A percentile compares a stretch with the other conserved stretches of the same genome.
Evolutionary conservation across 2,329 filamentous ascomycete genomes (phyloP).

Genomic region (Scedosporium dehoogii): DNA sequence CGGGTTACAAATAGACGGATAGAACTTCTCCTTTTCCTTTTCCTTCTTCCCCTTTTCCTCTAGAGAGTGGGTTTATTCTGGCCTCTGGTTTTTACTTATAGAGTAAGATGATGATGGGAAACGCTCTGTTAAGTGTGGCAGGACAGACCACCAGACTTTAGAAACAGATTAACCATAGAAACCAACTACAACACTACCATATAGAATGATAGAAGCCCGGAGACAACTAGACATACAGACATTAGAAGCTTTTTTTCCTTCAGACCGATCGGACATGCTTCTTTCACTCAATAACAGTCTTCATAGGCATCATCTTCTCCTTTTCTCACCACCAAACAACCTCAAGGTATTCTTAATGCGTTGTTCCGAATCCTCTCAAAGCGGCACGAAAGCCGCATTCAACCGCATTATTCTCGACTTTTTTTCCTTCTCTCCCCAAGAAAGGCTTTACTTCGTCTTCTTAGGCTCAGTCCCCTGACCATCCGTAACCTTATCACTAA

Average conservation of each 20-base stretch:
- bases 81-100: background rate
- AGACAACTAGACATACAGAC: background rate
- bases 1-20: background rate
- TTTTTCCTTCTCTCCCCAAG: too few species aligned
- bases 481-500: slow-evolving; percentile 71
- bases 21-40: background rate
- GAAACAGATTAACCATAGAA: background rate
- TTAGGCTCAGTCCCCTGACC: slow-evolving; percentile 41
- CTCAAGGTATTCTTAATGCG: too few species aligned
- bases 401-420: background rate
- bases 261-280: too few species aligned
- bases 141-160: too few species aligned
- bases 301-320: background rate
- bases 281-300: too few species aligned
- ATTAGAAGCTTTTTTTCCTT: background rate
- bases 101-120: too few species aligned
- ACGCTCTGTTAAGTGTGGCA: too few species aligned
- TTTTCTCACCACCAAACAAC: too few species aligned
- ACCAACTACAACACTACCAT: background rate
- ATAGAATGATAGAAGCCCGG: background rate
- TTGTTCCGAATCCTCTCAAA: too few species aligned
- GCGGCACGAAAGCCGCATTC: background rate
- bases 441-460: slow-evolving; percentile 45
- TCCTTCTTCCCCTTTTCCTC: background rate
- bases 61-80: background rate